phyloP scores from a whole-genome alignment of 2,329 filamentous ascomycete species.

The Hymenoscyphus fraxineus region DNA sequence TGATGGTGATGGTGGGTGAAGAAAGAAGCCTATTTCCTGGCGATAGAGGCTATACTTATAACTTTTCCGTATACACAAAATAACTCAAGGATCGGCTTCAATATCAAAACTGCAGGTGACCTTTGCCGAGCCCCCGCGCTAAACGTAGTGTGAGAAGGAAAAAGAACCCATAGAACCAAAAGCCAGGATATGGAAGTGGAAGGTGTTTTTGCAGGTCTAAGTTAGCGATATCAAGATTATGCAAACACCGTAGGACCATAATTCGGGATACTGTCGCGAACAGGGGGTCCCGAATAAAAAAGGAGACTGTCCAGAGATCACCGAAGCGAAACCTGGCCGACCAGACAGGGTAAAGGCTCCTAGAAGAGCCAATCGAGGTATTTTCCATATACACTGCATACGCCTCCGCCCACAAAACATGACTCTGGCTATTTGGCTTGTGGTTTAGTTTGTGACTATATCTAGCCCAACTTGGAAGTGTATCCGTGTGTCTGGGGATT shows the following conservation, averaged over 20 bases:
- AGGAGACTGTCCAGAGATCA: not conserved
- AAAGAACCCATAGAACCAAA: not conserved
- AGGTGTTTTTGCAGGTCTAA: conserved; percentile 1
- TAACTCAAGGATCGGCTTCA: not conserved
- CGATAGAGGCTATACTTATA: conserved; percentile 4
- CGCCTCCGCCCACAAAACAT: too few species aligned
- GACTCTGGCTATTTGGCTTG: too few species aligned
- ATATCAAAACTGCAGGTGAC: not conserved
- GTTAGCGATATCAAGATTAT: conserved; percentile 7
- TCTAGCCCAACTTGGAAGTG: too few species aligned
- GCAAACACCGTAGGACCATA: not conserved
- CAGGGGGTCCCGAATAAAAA: not conserved
- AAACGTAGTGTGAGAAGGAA: not conserved
- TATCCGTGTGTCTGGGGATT: too few species aligned
- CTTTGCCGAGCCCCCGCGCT: not conserved
- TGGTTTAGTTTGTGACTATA: too few species aligned
- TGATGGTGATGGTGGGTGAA: not conserved
- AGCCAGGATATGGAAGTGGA: conserved; percentile 8
- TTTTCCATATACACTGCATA: not conserved
- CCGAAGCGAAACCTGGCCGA: not conserved
- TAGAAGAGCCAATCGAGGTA: not conserved
- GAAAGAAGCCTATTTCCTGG: not conserved
- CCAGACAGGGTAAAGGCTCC: not conserved
- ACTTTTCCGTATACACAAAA: not conserved
- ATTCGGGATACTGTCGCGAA: not conserved